Conservation (phyloP, 1,284 basidiomycete species). For the Sparassis latifolia region DNA sequence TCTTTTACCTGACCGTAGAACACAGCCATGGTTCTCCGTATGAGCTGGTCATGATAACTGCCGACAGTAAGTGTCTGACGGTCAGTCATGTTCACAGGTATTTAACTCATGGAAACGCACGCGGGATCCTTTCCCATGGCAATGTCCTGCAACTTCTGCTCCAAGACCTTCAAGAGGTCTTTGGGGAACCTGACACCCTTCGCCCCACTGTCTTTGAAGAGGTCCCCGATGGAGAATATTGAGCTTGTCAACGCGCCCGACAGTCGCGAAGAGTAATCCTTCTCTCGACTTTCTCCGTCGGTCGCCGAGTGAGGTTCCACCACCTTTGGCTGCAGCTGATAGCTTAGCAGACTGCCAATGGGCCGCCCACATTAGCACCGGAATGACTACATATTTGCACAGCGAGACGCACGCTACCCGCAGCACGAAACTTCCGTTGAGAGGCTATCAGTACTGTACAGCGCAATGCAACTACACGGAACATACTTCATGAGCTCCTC, state of each 20-base stretch:
- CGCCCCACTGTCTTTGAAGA: slow-evolving; percentile 71
- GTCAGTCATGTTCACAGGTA: not conserved
- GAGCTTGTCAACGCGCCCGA: slow-evolving; percentile 67
- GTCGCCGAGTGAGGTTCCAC: slow-evolving; percentile 29
- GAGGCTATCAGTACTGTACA: slow-evolving; percentile 6
- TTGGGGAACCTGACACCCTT: slow-evolving; percentile 90
- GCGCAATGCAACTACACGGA: slow-evolving; percentile 4
- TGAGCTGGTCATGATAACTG: slow-evolving; percentile 84
- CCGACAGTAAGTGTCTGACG: no score
- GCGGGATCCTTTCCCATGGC: slow-evolving; percentile 85
- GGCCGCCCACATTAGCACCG: not conserved
- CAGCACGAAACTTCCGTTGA: slow-evolving; percentile 55
- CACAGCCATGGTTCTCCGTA: slow-evolving; percentile 81
- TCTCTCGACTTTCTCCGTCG: slow-evolving; percentile 44
- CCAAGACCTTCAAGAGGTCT: slow-evolving; percentile 83
- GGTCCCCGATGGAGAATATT: slow-evolving; percentile 72
- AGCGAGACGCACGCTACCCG: slow-evolving; percentile 62
- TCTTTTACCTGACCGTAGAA: slow-evolving; percentile 89
- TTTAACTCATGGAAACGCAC: slow-evolving; percentile 40
- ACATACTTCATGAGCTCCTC: slow-evolving; percentile 78
- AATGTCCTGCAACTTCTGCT: slow-evolving; percentile 81
- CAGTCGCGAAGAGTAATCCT: slow-evolving; percentile 57
- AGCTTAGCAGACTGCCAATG: slow-evolving; percentile 50
- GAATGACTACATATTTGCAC: not conserved
- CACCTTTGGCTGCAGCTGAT: slow-evolving; percentile 62